Evolutionary conservation across 2,329 filamentous ascomycete species (phyloP).

Genomic region (Diaporthe vaccinii): DNA sequence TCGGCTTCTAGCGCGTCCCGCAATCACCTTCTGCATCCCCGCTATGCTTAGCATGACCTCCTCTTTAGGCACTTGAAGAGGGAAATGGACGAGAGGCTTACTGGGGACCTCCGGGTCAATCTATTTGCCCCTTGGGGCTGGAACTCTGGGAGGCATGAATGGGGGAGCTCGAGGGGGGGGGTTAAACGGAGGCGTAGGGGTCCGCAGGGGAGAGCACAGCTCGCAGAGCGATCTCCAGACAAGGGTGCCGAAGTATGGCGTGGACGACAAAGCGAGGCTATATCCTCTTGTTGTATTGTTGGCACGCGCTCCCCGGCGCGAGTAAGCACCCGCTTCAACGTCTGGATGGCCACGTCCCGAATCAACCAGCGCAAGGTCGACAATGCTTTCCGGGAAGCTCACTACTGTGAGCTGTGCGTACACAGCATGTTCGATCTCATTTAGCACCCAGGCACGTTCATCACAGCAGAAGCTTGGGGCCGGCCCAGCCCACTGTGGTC

Average conservation of each 20-base stretch:
- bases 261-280: slow-evolving; percentile 2
- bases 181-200: not conserved
- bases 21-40: not conserved
- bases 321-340: not conserved
- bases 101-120: not conserved
- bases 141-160: not conserved
- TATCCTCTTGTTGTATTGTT: slow-evolving; percentile 1
- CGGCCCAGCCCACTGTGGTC: not conserved
- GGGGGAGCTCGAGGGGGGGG: not conserved
- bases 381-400: not conserved
- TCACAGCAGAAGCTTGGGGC: not conserved
- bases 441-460: not conserved
- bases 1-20: slow-evolving; percentile 15
- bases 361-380: not conserved
- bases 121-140: not conserved
- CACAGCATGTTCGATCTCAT: not conserved
- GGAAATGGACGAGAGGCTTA: too few relatives aligned
- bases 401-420: not conserved
- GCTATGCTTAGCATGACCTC: not conserved
- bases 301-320: not conserved
- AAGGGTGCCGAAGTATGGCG: slow-evolving; percentile 1
- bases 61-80: not conserved
- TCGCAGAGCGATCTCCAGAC: not conserved
- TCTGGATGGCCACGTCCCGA: not conserved
- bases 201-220: not conserved